Percentiles rank a stretch among this genome's conserved stretches.
Conservation (phyloP, 192 early-diverging fungal species). For the Umbelopsis sp. region DNA sequence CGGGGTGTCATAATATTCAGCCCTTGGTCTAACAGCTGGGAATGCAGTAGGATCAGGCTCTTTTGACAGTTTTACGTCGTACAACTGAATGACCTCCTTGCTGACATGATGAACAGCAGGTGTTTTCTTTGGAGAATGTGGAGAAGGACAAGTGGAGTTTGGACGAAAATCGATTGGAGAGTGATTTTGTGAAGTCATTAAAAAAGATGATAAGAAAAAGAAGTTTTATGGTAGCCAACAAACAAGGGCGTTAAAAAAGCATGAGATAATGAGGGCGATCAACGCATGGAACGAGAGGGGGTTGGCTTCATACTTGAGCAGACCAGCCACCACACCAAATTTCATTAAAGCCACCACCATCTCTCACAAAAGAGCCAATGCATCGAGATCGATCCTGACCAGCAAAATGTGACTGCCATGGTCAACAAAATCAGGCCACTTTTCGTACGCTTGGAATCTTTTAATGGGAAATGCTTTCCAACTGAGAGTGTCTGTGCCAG, state of each 20-base stretch:
- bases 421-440: constrained; percentile 1
- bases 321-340: too few species aligned
- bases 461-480: too few species aligned
- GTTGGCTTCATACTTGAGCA: too few species aligned
- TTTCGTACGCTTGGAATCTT: too few species aligned
- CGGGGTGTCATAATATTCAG: constrained; percentile 13
- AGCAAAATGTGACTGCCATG: background rate
- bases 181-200: background rate
- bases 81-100: constrained; percentile 15
- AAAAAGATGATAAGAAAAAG: background rate
- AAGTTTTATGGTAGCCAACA: background rate
- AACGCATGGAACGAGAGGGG: background rate
- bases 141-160: constrained; percentile 10
- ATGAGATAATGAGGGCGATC: background rate
- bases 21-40: background rate
- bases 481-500: too few species aligned
- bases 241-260: background rate
- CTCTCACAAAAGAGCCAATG: too few species aligned
- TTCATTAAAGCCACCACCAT: too few species aligned
- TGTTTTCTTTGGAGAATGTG: constrained; percentile 1
- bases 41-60: background rate
- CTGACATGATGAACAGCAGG: background rate
- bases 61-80: constrained; percentile 17
- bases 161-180: background rate
- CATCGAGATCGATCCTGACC: too few species aligned